Evolutionary conservation across 257 asterid species (phyloP), one percentile per base, ranked within the genome.

Genomic region (Euphrasia confusa): DNA sequence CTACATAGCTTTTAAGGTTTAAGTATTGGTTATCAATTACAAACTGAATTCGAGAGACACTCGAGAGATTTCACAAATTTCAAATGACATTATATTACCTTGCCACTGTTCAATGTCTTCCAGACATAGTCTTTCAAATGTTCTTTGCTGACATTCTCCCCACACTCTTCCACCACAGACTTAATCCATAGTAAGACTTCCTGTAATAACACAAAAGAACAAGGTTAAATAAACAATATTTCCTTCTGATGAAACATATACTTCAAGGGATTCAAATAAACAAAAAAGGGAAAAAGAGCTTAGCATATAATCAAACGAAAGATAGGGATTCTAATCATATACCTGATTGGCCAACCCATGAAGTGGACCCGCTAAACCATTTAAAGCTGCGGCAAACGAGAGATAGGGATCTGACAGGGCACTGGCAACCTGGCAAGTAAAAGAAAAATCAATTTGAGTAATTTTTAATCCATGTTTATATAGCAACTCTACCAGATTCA

Each of bases 331-430:
- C n/a, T 28, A 28, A 28, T 4, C 2, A 28, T 28, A 59, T 66
- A 93, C 99, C 99, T 93, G 99, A 83, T 93, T 93, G 56, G 97
- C 99, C 88, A 93, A 85, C 54, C 99, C 99, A 68, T 93, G 99
- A 70, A 93, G 95, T 56, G 99, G 99, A 61, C 99, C 99, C 5
- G 99, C 99, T 77, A 93, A 76, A 71, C 97, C 99, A 82, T 93
- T 93, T 68, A 93, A 77, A 50, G 99, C 99, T 67, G 99, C 99
- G 60, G 99, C 97, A 78, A 78, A 93, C 65, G 99, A 93, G 63
- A 93, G 99, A 74, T 89, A 93, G 57, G 99, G 99, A 80, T 93
- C 99, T 49, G 99, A 93, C 70, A 93, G 96, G 24, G 99, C 99
- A 69, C 99, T 93, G 12, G 87, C 94, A 39, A 93, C 99, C 99